Conservation (phyloP, 768 basidiomycete species). For the Sporobolomyces phaffii region DNA sequence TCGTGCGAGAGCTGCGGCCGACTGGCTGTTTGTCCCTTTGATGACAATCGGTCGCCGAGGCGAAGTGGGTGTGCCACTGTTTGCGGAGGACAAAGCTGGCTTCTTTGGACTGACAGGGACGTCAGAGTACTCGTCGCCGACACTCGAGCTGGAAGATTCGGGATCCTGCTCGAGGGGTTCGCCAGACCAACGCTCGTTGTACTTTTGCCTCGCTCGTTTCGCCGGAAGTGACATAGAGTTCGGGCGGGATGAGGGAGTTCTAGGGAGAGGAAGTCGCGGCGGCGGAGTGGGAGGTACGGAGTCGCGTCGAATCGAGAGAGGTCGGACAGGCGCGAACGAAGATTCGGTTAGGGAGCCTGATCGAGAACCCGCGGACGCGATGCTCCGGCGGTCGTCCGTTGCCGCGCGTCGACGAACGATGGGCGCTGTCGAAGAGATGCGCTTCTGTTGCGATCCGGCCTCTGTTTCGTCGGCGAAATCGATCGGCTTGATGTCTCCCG, state of each 20-base stretch:
- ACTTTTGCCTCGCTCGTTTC: neutral
- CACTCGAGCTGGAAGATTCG: neutral
- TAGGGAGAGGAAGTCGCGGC: neutral
- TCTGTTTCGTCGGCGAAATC: conserved; percentile 4
- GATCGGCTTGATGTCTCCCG: neutral
- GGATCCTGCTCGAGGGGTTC: no score
- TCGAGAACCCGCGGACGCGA: neutral
- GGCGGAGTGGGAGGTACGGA: conserved; percentile 2
- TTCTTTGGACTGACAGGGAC: neutral
- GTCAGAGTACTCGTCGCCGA: neutral
- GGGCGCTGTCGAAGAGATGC: neutral
- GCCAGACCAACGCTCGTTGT: no score
- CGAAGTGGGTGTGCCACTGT: neutral
- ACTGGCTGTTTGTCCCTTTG: neutral
- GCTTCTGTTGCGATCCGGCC: neutral
- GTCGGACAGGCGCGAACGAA: neutral
- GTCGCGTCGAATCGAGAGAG: neutral
- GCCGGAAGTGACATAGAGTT: neutral
- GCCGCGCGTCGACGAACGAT: conserved; percentile 4
- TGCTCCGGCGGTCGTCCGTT: neutral
- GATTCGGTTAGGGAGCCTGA: neutral
- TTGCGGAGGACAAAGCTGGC: neutral
- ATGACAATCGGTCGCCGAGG: conserved; percentile 7
- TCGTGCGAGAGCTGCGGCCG: conserved; percentile 3
- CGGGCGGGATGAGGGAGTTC: neutral